A percentile compares a stretch with the other conserved stretches of the same genome.
Conservation (phyloP, 2,329 filamentous ascomycete genomes). For the Daldinia eschscholtzii region DNA sequence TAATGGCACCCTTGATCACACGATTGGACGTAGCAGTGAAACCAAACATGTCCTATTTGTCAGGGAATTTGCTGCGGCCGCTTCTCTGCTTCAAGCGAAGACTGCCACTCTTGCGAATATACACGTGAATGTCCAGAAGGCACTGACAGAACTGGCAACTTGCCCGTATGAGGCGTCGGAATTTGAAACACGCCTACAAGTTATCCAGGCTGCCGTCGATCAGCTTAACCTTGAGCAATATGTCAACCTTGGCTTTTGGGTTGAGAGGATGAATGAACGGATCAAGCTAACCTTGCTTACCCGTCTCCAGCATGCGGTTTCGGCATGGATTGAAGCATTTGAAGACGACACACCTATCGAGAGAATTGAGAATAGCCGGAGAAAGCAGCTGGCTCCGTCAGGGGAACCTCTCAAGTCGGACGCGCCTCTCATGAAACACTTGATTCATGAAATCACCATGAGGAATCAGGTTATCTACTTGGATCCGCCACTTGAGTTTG, state of each 20-base stretch:
- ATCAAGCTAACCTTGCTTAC: conserved; percentile 84
- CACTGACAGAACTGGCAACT: conserved; percentile 82
- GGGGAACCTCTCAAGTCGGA: conserved; percentile 63
- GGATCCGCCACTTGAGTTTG: conserved; percentile 91
- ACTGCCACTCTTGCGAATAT: conserved; percentile 82
- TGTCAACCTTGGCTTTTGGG: conserved; percentile 92
- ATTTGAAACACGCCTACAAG: conserved; percentile 84
- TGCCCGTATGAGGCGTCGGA: conserved; percentile 85
- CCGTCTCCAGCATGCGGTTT: conserved; percentile 87
- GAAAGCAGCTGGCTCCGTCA: conserved; percentile 61
- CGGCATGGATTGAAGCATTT: conserved; percentile 89
- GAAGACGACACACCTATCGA: conserved; percentile 66
- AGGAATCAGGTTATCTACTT: conserved; percentile 97
- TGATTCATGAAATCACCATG: conserved; percentile 96
- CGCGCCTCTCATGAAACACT: conserved; percentile 75
- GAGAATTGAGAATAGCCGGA: conserved; percentile 64
- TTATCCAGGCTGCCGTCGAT: conserved; percentile 92
- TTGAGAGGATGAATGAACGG: conserved; percentile 84
- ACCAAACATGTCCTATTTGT: conserved; percentile 98
- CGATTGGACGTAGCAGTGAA: conserved; percentile 70
- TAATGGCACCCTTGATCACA: conserved; percentile 70
- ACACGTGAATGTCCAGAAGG: conserved; percentile 83
- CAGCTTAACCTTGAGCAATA: conserved; percentile 97
- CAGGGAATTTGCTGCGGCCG: conserved; percentile 88
- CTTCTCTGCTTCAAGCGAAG: conserved; percentile 90